Base-by-base conservation (phyloP, 73 alveolate species). In the Symbiodinium pilosum region DNA sequence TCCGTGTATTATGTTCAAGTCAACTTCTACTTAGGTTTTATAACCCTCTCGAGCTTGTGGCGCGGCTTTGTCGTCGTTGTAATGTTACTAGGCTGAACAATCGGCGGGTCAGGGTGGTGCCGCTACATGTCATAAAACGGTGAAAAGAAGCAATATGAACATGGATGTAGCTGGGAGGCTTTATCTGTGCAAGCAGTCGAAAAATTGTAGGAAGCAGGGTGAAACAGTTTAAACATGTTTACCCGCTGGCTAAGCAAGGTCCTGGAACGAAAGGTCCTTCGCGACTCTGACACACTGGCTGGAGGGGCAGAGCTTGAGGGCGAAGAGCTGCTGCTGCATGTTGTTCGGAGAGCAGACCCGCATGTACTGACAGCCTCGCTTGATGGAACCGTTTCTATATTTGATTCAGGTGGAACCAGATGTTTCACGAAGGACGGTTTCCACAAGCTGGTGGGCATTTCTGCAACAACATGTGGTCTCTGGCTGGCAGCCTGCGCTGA, bases 311-410 rank as follows among this genome's bases (percentile, higher is more conserved):
- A 64, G 16, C 34, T 64, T 14, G 38, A 12, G 41, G 7, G 40
- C 47, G 54, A 54, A 47, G 83, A 51, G 28, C 0, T 52, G 43
- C 28, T 30, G 20, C 47, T 86, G 38, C n/a, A 28, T 39, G 64
- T 34, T 40, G 83, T 86, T 32, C 52, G 93, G 93, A 69, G 83
- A n/a, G 52, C 93, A 12, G 32, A 52, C 26, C 93, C 93, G 93
- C 43, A 24, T 7, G 54, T 86, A 11, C 83, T 24, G 30, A 9
- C 51, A 32, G 44, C 94, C 36, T 47, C 68, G 59, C 40, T 68
- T 42, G 32, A 59, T 4, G 64, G 69, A 30, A 26, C 32, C 42
- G 39, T 87, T 7, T 6, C 86, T 41, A 59, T 87, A 43, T 87
- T 56, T 83, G 94, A 87, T 28, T 2, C 56, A 28, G 34, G 34